Evolutionary conservation across 192 early-diverging fungal species (phyloP).

Genomic region (Umbelopsis isabellina): DNA sequence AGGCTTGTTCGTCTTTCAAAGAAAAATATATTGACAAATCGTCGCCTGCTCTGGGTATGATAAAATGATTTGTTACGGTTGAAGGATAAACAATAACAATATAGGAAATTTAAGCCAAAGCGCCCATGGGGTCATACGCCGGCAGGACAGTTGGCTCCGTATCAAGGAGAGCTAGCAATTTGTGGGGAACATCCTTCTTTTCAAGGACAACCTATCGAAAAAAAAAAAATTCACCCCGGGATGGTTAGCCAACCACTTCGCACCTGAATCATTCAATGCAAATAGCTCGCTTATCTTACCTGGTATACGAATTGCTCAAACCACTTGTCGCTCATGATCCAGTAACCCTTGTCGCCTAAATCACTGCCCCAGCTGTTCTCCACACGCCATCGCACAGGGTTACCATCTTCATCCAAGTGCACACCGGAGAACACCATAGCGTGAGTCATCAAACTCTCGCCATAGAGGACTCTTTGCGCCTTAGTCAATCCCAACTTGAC

Average conservation of each 20-base stretch:
- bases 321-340: conserved; percentile 79
- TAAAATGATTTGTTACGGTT: no score
- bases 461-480: conserved; percentile 69
- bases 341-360: conserved; percentile 73
- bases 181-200: conserved; percentile 61
- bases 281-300: conserved; percentile 22
- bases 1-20: no score
- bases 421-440: conserved; percentile 83
- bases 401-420: conserved; percentile 63
- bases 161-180: conserved; percentile 63
- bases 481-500: conserved; percentile 63
- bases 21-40: no score
- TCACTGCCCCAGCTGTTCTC: conserved; percentile 72
- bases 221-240: background rate
- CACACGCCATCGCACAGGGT: conserved; percentile 73
- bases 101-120: conserved; percentile 48
- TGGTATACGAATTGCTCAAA: conserved; percentile 80
- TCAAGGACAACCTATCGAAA: conserved; percentile 66
- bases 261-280: no score
- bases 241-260: background rate
- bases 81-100: no score
- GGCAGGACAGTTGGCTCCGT: conserved; percentile 68
- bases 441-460: conserved; percentile 78
- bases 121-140: conserved; percentile 81
- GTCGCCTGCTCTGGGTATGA: no score